Evolutionary conservation across 2,329 filamentous ascomycete species (phyloP), one percentile per base, ranked within the genome.

Genomic region (Phialemoniopsis sp.): DNA sequence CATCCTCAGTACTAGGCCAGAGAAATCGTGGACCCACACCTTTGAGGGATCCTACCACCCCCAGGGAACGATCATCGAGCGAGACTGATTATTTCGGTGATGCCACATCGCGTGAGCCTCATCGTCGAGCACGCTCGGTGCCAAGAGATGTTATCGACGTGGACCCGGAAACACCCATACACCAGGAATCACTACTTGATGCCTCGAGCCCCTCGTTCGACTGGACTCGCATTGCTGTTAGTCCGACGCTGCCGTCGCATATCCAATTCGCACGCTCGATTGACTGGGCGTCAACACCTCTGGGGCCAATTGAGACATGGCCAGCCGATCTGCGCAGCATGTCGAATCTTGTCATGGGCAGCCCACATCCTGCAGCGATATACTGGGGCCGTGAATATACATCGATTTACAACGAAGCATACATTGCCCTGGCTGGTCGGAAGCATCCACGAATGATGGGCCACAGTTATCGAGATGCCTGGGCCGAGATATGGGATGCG

Each of bases 321-420:
- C 67, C 75, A 2, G 64, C 76, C 21, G 85, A 89, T 50, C 63
- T 93, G 36, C 76, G 88, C 39, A 78, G 80, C 46, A 87, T 90
- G 81, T 83, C 85, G 36, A 91, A 90, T 57, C 63, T 91, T 32
- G 80, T 94, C 49, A 89, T 93, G 85, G 83, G 78, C 13, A 85
- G 78, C 42, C 85, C 85, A 10, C 80, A 89, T 53, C 83, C 85
- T 2, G 79, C 82, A 5, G 82, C 84, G 8, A 79, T 89, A 71
- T 91, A 90, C 57, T 91, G 87, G 87, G 87, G 87, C 0, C 68
- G 72, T 3, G 80, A 89, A 73, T 67, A 78, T 30, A 76, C 82
- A 14, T 74, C 77, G 8, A 82, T 87, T 29, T 87, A 87, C 58
- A 87, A 87, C 50, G 82, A 87, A 55, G 79, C 82, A 1, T 86